Evolutionary conservation across 495 filamentous ascomycete genomes (phyloP).

Genomic region (Podospora australis): DNA sequence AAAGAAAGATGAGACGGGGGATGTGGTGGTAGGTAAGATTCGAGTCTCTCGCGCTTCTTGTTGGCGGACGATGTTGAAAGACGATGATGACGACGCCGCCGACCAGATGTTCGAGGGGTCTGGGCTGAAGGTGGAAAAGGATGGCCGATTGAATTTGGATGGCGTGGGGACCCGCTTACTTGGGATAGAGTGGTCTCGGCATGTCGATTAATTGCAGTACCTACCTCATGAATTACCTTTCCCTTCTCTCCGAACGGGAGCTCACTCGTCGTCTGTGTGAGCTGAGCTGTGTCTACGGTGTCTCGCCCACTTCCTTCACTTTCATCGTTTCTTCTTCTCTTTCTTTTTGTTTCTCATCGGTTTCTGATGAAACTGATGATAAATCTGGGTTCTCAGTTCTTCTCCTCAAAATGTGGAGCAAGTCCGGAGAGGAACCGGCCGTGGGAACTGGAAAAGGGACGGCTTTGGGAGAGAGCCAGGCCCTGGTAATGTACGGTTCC

Average conservation of each 20-base stretch:
- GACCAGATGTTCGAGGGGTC: slow-evolving; percentile 15
- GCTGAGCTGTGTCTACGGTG: neutral
- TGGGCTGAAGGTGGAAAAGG: slow-evolving; percentile 1
- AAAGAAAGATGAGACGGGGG: too few relatives aligned
- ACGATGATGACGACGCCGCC: slow-evolving; percentile 15
- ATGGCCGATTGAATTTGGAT: neutral
- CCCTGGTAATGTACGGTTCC: slow-evolving; percentile 2
- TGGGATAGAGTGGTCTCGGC: slow-evolving; percentile 1
- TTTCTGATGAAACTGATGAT: too few relatives aligned
- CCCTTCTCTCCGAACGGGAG: slow-evolving; percentile 1
- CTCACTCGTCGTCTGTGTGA: too few relatives aligned
- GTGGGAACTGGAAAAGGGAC: too few relatives aligned
- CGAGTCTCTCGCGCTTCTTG: too few relatives aligned
- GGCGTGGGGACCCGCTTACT: neutral
- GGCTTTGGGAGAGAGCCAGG: neutral
- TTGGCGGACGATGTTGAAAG: neutral
- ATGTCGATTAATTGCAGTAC: slow-evolving; percentile 4
- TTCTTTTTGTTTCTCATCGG: too few relatives aligned
- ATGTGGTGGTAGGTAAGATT: too few relatives aligned
- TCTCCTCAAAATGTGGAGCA: too few relatives aligned
- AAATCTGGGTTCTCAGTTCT: too few relatives aligned
- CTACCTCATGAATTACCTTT: neutral
- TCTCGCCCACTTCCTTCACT: too few relatives aligned
- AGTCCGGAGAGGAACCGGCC: too few relatives aligned
- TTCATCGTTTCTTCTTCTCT: too few relatives aligned